phyloP scores from a whole-genome alignment of 768 basidiomycete genomes.

The Rhodocollybia butyracea region DNA sequence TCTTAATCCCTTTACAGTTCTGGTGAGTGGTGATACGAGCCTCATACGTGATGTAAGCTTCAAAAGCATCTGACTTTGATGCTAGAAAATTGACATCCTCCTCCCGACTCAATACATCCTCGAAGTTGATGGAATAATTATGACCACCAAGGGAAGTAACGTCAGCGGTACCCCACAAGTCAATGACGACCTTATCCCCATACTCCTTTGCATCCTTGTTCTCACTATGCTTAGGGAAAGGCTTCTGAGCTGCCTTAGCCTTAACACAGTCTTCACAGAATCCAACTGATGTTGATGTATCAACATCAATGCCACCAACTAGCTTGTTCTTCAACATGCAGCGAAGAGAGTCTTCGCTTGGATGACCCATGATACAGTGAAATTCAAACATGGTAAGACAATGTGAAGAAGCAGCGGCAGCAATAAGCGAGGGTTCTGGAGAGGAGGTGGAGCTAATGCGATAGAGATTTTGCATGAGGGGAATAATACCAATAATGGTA shows the following conservation, averaged over 20 bases:
- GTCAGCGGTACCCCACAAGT: conserved; percentile 24
- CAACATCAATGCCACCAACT: conserved; percentile 20
- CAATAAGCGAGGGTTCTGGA: neutral
- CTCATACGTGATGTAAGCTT: conserved; percentile 19
- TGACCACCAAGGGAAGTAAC: conserved; percentile 15
- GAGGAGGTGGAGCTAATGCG: conserved; percentile 8
- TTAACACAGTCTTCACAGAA: conserved; percentile 23
- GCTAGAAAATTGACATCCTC: conserved; percentile 14
- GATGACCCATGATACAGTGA: conserved; percentile 27
- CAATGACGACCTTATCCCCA: conserved; percentile 17
- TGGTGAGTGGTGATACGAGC: conserved; percentile 22
- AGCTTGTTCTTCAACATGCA: conserved; percentile 15
- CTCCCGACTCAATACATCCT: conserved; percentile 15
- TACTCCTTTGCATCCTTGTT: conserved; percentile 12
- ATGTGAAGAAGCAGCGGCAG: neutral
- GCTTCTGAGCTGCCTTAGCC: conserved; percentile 21
- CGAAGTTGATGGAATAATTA: conserved; percentile 14
- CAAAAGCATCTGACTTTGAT: conserved; percentile 14
- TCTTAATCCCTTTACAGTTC: conserved; percentile 10
- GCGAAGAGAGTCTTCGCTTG: conserved; percentile 13
- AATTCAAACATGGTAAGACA: conserved; percentile 12
- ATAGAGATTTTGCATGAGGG: conserved; percentile 23
- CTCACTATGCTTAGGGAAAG: conserved; percentile 17
- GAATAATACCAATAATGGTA: conserved; percentile 18
- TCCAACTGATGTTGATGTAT: conserved; percentile 2